These are phyloP conservation scores for Eucalyptus paniculata DNA, from an alignment of 345 rosid genomes.

Conservation along the genomic window DNA sequence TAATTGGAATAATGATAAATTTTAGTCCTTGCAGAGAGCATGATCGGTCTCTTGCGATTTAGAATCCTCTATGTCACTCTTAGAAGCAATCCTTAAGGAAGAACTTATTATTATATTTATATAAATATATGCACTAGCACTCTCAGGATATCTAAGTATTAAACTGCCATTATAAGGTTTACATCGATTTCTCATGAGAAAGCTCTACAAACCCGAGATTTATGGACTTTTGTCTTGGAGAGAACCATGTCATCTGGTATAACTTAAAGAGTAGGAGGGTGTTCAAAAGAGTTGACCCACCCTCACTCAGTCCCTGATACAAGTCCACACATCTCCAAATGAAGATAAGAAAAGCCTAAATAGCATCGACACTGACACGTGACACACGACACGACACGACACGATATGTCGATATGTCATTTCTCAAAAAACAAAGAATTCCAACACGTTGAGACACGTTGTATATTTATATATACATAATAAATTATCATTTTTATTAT, in stretches of 20 bases:
- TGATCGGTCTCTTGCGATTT: not conserved
- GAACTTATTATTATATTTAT: no score
- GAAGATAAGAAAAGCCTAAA: not conserved
- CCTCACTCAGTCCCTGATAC: not conserved
- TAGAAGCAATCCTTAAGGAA: not conserved
- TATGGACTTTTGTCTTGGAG: not conserved
- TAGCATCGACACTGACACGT: rapidly evolving
- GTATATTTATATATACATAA: no score
- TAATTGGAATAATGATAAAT: no score
- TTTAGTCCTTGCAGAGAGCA: not conserved
- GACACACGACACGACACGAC: no score
- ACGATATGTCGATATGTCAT: rapidly evolving
- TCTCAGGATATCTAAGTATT: not conserved
- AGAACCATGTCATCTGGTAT: not conserved
- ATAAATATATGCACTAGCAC: not conserved
- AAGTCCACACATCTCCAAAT: not conserved
- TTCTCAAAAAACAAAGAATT: no score
- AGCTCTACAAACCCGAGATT: not conserved
- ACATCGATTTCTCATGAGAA: not conserved
- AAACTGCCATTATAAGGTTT: not conserved
- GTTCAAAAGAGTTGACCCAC: not conserved
- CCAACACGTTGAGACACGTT: no score
- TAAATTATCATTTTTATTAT: no score
- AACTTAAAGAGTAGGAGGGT: not conserved
- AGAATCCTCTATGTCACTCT: not conserved